Conservation (phyloP, 2,329 filamentous ascomycete species). For the Aspergillus fischeri region DNA sequence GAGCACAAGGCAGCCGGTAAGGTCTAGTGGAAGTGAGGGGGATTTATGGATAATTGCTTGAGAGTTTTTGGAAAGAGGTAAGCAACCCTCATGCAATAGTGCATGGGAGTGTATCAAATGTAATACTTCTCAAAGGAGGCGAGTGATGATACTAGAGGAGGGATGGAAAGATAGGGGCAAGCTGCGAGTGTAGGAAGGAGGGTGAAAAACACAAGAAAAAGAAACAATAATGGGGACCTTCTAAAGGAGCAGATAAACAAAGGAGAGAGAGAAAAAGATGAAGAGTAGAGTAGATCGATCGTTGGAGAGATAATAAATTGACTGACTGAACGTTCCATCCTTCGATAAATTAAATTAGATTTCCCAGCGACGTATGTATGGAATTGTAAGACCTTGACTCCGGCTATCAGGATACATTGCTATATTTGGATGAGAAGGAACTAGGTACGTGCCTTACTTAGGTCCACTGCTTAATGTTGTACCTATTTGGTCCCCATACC, state of each 20-base stretch:
- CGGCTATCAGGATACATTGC: neutral
- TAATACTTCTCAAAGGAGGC: neutral
- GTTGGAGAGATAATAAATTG: neutral
- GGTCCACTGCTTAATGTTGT: neutral
- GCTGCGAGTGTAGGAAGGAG: neutral
- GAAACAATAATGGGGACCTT: neutral
- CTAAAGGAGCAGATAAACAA: neutral
- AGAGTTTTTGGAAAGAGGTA: neutral
- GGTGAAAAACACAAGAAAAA: too few species aligned
- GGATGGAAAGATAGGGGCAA: neutral
- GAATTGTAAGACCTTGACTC: neutral
- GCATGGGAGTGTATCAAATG: neutral
- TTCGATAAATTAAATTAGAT: neutral
- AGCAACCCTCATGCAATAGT: neutral
- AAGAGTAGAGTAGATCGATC: neutral
- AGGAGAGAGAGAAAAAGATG: neutral
- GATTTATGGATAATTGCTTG: neutral
- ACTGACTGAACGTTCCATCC: neutral
- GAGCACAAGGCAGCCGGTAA: neutral
- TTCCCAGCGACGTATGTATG: neutral
- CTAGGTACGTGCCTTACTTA: neutral
- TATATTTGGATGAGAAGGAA: neutral
- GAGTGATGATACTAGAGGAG: neutral
- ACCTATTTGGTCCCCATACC: neutral
- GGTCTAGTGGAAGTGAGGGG: neutral